Evolutionary conservation across 176 grass and related monocot genomes (phyloP).

Genomic region (Avena atlantica): DNA sequence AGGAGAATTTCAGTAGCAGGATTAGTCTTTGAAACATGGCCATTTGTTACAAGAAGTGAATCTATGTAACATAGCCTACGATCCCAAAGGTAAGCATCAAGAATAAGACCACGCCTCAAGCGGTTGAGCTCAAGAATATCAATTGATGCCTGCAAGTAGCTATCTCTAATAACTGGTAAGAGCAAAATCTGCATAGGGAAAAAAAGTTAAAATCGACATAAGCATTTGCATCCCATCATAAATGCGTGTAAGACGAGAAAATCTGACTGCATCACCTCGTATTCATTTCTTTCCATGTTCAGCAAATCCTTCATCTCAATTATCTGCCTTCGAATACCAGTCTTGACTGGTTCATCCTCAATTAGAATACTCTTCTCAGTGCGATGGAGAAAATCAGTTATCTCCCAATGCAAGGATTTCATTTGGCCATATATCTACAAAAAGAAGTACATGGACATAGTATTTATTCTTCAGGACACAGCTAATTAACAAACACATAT

Average conservation of each 20-base stretch:
- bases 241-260: background rate
- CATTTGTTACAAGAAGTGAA: conserved; percentile 64
- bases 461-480: conserved; percentile 15
- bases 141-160: conserved; percentile 56
- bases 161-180: conserved; percentile 68
- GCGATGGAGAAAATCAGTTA: conserved; percentile 71
- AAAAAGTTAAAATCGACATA: conserved; percentile 40
- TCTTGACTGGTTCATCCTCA: conserved; percentile 65
- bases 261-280: conserved; percentile 61
- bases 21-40: conserved; percentile 51
- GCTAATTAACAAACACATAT: conserved; percentile 1
- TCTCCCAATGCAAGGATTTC: conserved; percentile 71
- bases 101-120: conserved; percentile 78
- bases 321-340: conserved; percentile 64
- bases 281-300: conserved; percentile 83
- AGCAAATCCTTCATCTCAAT: conserved; percentile 79
- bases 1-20: conserved; percentile 44
- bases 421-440: conserved; percentile 75
- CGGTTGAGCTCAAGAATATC: conserved; percentile 92
- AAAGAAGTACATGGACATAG: conserved; percentile 38
- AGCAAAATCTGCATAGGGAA: conserved; percentile 69
- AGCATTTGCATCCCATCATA: background rate
- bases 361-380: conserved; percentile 61
- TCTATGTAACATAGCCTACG: conserved; percentile 62
- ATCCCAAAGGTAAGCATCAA: conserved; percentile 91